These are phyloP conservation scores for Monosporozyma servazzii DNA, from an alignment of 805 yeast genomes.

Conservation along the genomic window DNA sequence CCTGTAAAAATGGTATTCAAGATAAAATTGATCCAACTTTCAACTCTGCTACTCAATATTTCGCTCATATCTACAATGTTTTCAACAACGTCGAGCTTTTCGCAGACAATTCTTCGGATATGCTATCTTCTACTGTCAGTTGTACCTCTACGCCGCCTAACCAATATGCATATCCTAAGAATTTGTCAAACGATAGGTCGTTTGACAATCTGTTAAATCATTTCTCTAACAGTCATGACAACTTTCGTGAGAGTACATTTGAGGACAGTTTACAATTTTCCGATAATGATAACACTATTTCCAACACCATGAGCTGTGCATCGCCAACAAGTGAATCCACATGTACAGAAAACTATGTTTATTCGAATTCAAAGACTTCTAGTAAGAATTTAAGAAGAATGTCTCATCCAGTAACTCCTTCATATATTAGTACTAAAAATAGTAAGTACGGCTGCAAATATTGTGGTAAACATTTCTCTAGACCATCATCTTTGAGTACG, in stretches of 20 bases:
- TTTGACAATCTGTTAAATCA: not conserved
- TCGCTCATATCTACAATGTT: not conserved
- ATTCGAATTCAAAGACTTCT: not conserved
- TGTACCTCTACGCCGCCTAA: not conserved
- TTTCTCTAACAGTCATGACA: not conserved
- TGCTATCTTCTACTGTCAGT: not conserved
- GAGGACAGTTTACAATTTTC: not conserved
- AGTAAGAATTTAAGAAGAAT: not conserved
- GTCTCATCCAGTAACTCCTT: not conserved
- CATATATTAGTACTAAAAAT: not conserved
- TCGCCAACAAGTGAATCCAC: not conserved
- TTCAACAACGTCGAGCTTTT: not conserved
- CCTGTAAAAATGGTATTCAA: not conserved
- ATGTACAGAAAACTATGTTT: not conserved
- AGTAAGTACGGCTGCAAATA: constrained; percentile 46
- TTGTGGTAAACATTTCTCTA: constrained; percentile 73
- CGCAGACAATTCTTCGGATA: not conserved
- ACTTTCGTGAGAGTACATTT: not conserved
- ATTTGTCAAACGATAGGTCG: not conserved
- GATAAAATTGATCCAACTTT: not conserved
- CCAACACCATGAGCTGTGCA: not conserved
- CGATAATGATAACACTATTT: not conserved
- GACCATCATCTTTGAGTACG: constrained; percentile 79
- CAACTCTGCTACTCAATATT: not conserved
- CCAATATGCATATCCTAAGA: not conserved